Conservation (phyloP, 495 filamentous ascomycete genomes). For the Patellaria atrata region DNA sequence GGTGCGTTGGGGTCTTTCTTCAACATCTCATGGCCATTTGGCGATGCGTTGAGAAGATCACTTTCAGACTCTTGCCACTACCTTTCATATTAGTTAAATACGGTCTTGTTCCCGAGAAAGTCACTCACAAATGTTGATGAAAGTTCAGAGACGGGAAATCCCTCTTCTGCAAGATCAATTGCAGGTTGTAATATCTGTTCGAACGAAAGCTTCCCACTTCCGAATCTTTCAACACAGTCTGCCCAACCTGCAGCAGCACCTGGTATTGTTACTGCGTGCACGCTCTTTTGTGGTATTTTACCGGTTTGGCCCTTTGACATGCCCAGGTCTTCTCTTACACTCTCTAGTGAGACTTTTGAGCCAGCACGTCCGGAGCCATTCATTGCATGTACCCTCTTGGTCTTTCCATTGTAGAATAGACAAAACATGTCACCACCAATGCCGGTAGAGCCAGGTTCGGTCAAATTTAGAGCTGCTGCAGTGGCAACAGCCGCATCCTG, state of each 20-base stretch:
- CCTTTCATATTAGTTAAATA: background rate
- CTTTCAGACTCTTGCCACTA: conserved; percentile 56
- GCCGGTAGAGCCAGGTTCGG: conserved; percentile 86
- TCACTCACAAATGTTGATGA: conserved; percentile 51
- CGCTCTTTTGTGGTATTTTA: conserved; percentile 58
- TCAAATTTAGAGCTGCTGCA: conserved; percentile 80
- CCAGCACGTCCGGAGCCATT: conserved; percentile 86
- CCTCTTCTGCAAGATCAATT: conserved; percentile 74
- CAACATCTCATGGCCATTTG: conserved; percentile 73
- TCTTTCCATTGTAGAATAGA: conserved; percentile 78
- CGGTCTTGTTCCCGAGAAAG: background rate
- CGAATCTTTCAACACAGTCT: conserved; percentile 81
- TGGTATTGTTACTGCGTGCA: conserved; percentile 72
- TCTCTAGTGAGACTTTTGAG: conserved; percentile 50
- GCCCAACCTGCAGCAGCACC: conserved; percentile 92
- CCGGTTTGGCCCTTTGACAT: conserved; percentile 45
- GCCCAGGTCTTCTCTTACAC: conserved; percentile 53
- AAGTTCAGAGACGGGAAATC: conserved; percentile 77
- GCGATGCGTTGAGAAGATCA: conserved; percentile 52
- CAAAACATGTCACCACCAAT: conserved; percentile 98
- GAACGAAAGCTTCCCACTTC: conserved; percentile 69
- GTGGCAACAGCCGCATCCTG: conserved; percentile 92
- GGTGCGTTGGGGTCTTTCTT: conserved; percentile 51
- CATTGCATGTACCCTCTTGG: conserved; percentile 63
- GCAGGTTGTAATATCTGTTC: conserved; percentile 70